Percentiles rank a stretch among this genome's conserved stretches.
Evolutionary conservation across 2,329 filamentous ascomycete species (phyloP).

Genomic region (Cordyceps javanica): DNA sequence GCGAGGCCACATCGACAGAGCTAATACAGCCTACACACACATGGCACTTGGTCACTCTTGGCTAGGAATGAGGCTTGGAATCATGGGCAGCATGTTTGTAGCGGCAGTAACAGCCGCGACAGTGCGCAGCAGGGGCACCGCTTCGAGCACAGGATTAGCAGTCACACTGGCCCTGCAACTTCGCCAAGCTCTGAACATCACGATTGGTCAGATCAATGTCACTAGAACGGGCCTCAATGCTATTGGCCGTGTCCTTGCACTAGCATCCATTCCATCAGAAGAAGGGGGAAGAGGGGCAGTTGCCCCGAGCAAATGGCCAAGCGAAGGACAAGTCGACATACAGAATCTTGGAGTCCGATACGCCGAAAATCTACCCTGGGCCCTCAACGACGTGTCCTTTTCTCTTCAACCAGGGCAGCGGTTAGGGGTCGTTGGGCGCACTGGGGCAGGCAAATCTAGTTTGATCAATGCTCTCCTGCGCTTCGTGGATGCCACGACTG

Average conservation of each 20-base stretch:
- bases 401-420: not conserved
- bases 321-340: not conserved
- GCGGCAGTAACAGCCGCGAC: not conserved
- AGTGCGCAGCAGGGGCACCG: not conserved
- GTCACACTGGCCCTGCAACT: constrained; percentile 11
- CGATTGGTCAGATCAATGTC: constrained; percentile 5
- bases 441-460: constrained; percentile 12
- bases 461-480: constrained; percentile 10
- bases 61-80: constrained; percentile 6
- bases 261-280: constrained; percentile 6
- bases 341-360: not conserved
- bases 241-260: not conserved
- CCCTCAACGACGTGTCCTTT: constrained; percentile 17
- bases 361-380: constrained; percentile 48
- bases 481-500: constrained; percentile 2
- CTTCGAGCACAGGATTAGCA: constrained; percentile 2
- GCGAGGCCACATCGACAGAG: constrained; percentile 2
- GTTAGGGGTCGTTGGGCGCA: constrained; percentile 8
- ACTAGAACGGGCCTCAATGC: constrained; percentile 5
- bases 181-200: not conserved
- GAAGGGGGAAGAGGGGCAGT: not conserved
- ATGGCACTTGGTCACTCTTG: constrained; percentile 3
- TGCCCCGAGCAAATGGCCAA: not conserved
- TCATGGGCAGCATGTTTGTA: constrained; percentile 8
- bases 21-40: constrained; percentile 1